Percentiles rank a stretch among this genome's conserved stretches.
These are phyloP conservation scores for Thelonectria rubi DNA, from an alignment of 2,329 filamentous ascomycete genomes.

Conservation along the genomic window DNA sequence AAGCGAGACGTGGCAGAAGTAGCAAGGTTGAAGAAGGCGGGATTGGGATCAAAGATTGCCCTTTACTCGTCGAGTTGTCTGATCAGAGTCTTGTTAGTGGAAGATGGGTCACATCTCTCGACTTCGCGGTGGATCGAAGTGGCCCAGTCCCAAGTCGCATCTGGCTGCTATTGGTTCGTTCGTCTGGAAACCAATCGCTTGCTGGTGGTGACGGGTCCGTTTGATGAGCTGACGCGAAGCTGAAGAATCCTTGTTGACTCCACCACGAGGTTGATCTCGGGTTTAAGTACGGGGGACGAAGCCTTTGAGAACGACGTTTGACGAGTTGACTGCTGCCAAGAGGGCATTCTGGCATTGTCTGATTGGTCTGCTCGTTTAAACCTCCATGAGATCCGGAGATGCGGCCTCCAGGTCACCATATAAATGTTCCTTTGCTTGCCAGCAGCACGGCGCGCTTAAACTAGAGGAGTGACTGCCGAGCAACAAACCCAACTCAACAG, in stretches of 20 bases:
- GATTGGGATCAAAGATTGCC: background rate
- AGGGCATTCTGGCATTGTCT: background rate
- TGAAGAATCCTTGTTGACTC: constrained; percentile 8
- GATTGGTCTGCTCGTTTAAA: constrained; percentile 24
- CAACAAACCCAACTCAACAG: background rate
- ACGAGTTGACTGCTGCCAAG: background rate
- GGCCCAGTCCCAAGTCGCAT: background rate
- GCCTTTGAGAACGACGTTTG: background rate
- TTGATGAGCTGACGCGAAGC: constrained; percentile 3
- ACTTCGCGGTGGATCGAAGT: constrained; percentile 8
- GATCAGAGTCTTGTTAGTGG: background rate
- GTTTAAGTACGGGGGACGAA: background rate
- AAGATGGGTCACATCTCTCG: background rate
- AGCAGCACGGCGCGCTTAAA: background rate
- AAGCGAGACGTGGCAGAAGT: background rate
- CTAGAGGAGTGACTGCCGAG: background rate
- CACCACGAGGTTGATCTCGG: constrained; percentile 7
- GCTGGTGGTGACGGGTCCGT: background rate
- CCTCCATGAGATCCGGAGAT: background rate
- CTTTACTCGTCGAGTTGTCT: background rate
- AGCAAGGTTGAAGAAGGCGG: background rate
- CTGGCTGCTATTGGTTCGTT: constrained; percentile 22
- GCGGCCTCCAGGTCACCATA: background rate
- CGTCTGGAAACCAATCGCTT: constrained; percentile 32
- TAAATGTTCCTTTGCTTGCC: constrained; percentile 3